Evolutionary conservation across 257 asterid species (phyloP).

Genomic region (Solanum bulbocastanum): DNA sequence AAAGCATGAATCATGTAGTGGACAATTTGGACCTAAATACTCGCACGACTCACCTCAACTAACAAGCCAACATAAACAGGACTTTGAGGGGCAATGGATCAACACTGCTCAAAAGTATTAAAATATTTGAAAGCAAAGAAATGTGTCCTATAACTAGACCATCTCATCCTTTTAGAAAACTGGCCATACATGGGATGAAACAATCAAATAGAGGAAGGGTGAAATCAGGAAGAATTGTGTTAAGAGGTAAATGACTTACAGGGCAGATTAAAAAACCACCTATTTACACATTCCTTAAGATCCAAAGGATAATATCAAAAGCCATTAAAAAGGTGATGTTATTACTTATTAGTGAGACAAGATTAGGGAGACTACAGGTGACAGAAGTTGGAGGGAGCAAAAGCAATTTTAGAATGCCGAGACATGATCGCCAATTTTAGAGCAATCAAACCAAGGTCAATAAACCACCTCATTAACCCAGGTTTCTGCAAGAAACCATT

Average conservation of each 20-base stretch:
- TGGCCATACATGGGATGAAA: not conserved
- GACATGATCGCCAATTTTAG: not conserved
- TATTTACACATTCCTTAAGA: not conserved
- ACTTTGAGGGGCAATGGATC: not conserved
- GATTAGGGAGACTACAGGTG: not conserved
- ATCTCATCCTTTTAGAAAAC: not conserved
- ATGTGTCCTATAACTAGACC: not conserved
- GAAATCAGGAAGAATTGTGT: not conserved
- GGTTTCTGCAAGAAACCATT: not conserved
- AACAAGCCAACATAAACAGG: not conserved
- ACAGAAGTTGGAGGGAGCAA: not conserved
- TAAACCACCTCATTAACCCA: not conserved
- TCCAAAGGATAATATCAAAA: not conserved
- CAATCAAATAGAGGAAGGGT: not conserved
- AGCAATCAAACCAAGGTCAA: not conserved
- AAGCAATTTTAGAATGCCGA: not conserved
- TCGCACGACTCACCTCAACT: not conserved
- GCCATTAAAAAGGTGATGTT: not conserved
- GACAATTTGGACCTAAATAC: not conserved
- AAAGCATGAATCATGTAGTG: not conserved
- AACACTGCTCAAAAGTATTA: not conserved
- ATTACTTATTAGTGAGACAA: not conserved
- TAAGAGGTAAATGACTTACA: not conserved
- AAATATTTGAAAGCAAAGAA: not conserved
- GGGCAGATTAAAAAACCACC: not conserved